phyloP scores from a whole-genome alignment of 106 monocot genomes.

The Dioscorea alata region DNA sequence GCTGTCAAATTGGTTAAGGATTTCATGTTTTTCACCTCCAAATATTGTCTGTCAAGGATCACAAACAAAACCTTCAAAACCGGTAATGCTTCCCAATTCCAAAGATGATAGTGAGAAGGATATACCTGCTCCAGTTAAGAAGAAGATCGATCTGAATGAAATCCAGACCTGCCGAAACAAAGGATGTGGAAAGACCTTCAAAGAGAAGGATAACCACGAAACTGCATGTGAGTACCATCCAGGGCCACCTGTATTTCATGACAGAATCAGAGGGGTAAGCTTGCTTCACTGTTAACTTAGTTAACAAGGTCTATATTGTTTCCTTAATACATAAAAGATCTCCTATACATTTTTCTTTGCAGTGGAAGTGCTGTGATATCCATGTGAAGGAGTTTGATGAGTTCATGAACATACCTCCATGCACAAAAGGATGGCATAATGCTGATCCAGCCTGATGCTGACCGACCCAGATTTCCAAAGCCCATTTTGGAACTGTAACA shows the following conservation, averaged over 20 bases:
- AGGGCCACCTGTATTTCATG: constrained; percentile 87
- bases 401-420: constrained; percentile 86
- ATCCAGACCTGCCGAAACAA: constrained; percentile 75
- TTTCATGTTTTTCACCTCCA: too few species aligned
- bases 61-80: constrained; percentile 48
- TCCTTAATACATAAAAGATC: background rate
- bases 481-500: too few species aligned
- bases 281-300: background rate
- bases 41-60: constrained; percentile 36
- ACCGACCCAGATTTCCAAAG: too few species aligned
- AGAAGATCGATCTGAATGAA: constrained; percentile 68
- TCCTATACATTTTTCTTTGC: constrained; percentile 12
- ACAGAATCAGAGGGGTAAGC: constrained; percentile 88
- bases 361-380: constrained; percentile 98
- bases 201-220: constrained; percentile 97
- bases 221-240: constrained; percentile 86
- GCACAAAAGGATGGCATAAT: constrained; percentile 97
- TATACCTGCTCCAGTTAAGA: constrained; percentile 38
- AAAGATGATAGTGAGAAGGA: constrained; percentile 16
- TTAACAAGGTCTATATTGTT: background rate
- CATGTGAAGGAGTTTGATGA: constrained; percentile 96
- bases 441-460: constrained; percentile 31
- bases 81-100: background rate
- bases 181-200: constrained; percentile 91
- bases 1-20: too few species aligned